Percentiles rank a stretch among this genome's conserved stretches.
Conservation (phyloP, 2,329 filamentous ascomycete species). For the Exophiala sideris region DNA sequence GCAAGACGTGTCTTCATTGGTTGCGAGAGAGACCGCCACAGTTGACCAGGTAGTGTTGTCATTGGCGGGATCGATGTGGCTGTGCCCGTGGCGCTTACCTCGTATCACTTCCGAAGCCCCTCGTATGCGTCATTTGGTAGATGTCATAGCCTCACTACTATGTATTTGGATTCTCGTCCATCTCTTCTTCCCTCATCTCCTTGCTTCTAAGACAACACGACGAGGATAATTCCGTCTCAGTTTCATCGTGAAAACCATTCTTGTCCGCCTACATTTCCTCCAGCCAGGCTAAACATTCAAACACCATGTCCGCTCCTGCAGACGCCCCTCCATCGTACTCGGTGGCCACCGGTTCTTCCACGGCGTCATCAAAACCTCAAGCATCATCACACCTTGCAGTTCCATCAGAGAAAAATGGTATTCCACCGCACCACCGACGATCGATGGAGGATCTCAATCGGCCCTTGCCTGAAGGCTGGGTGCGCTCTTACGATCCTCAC, state of each 20-base stretch:
- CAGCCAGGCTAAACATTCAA: background rate
- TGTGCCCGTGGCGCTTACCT: constrained; percentile 3
- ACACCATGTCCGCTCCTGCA: constrained; percentile 17
- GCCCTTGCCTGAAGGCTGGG: constrained; percentile 55
- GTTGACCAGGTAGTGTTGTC: background rate
- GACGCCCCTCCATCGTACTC: constrained; percentile 39
- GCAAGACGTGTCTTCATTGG: no score
- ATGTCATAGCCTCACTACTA: constrained; percentile 15
- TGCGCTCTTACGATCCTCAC: constrained; percentile 54
- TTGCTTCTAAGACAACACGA: constrained; percentile 12
- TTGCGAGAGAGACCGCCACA: no score
- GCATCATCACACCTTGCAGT: constrained; percentile 27
- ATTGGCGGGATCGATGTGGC: background rate
- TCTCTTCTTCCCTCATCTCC: constrained; percentile 16
- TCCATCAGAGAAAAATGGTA: constrained; percentile 46
- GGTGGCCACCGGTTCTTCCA: constrained; percentile 29
- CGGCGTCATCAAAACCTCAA: constrained; percentile 18
- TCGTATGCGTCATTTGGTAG: constrained; percentile 8
- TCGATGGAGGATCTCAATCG: constrained; percentile 61
- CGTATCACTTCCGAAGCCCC: background rate
- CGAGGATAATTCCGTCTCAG: constrained; percentile 1
- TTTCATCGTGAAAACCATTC: constrained; percentile 27
- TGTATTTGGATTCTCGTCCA: constrained; percentile 12
- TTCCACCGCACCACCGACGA: constrained; percentile 51
- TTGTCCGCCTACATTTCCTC: constrained; percentile 23